Percentiles rank a stretch among this genome's conserved stretches.
phyloP scores from a whole-genome alignment of 2,329 filamentous ascomycete species.

The Pseudogymnoascus sp. region DNA sequence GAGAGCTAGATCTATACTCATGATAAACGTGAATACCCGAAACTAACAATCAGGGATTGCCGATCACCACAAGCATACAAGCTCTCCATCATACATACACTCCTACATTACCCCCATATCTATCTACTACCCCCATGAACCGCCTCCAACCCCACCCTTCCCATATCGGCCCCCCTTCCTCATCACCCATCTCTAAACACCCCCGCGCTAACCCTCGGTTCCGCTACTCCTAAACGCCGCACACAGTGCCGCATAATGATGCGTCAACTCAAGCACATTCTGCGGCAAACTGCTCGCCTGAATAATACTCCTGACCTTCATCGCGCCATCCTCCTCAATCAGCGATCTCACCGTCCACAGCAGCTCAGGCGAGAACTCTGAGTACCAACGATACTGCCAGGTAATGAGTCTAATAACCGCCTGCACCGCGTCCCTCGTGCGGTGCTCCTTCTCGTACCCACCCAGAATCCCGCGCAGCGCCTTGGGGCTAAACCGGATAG shows the following conservation, averaged over 20 bases:
- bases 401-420: slow-evolving; percentile 87
- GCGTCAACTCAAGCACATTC: slow-evolving; percentile 85
- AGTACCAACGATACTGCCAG: slow-evolving; percentile 99
- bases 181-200: background rate
- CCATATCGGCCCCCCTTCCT: background rate
- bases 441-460: slow-evolving; percentile 69
- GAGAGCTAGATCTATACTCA: background rate
- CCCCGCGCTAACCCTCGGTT: slow-evolving; percentile 23
- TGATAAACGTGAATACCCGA: background rate
- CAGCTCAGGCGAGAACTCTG: slow-evolving; percentile 91
- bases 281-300: slow-evolving; percentile 93
- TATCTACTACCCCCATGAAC: slow-evolving; percentile 4
- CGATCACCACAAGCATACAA: background rate
- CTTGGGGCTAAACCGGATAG: slow-evolving; percentile 86
- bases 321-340: slow-evolving; percentile 94
- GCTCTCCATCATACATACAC: background rate
- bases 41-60: background rate
- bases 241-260: slow-evolving; percentile 92
- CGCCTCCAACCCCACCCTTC: background rate
- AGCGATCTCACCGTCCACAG: slow-evolving; percentile 82
- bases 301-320: slow-evolving; percentile 95
- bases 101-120: slow-evolving; percentile 12
- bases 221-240: slow-evolving; percentile 93
- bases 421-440: slow-evolving; percentile 72
- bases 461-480: slow-evolving; percentile 79